Evolutionary conservation across 2,329 filamentous ascomycete genomes (phyloP).

Genomic region (Trichoderma citrinoviride): DNA sequence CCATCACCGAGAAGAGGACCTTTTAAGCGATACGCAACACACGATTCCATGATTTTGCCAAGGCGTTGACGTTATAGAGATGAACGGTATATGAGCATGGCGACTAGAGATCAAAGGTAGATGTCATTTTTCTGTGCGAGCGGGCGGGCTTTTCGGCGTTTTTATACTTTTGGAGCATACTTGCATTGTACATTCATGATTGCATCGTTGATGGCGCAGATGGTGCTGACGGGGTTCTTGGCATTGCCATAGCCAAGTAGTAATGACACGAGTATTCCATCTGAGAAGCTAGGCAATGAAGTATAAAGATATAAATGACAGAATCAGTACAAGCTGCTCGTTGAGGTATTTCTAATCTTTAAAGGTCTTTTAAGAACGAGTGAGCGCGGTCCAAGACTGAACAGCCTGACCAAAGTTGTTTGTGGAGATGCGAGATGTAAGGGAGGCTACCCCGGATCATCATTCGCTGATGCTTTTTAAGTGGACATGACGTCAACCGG

Average conservation of each 20-base stretch:
- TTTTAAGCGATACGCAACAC: constrained; percentile 30
- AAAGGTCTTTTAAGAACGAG: not conserved
- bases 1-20: constrained; percentile 59
- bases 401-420: not conserved
- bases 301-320: not conserved
- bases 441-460: not conserved
- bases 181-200: not conserved
- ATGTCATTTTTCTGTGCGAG: constrained; percentile 3
- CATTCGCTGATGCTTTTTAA: constrained; percentile 1
- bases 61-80: not conserved
- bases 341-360: not conserved
- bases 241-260: not conserved
- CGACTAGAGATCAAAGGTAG: not conserved
- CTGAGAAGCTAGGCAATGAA: not conserved
- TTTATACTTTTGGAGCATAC: not conserved
- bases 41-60: constrained; percentile 10
- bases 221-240: not conserved
- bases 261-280: not conserved
- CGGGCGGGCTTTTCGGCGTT: constrained; percentile 11
- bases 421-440: not conserved
- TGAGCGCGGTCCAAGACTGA: not conserved
- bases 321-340: not conserved
- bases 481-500: constrained; percentile 4
- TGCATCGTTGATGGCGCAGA: not conserved
- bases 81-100: not conserved